Percentiles rank a stretch among this genome's conserved stretches.
Evolutionary conservation across 139 green algal genomes (phyloP).

Genomic region (Chlorella sp.): DNA sequence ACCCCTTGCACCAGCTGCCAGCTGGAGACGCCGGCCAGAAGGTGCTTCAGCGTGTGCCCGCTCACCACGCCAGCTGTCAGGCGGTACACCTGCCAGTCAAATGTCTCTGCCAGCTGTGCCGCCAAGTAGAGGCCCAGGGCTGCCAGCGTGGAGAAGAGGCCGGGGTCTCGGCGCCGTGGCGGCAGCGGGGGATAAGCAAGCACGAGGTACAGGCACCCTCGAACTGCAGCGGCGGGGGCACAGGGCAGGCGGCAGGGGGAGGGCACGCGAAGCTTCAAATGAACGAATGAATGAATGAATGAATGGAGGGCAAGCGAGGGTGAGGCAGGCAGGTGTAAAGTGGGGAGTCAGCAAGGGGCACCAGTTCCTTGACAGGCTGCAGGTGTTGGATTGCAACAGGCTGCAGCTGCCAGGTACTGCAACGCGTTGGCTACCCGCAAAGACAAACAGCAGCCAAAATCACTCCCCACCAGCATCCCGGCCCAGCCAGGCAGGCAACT

Average conservation of each 20-base stretch:
- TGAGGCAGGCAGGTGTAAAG: no score
- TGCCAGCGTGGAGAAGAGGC: no score
- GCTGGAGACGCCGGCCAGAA: neutral
- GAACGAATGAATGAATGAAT: no score
- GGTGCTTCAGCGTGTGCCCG: neutral
- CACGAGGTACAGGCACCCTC: neutral
- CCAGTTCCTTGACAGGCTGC: neutral
- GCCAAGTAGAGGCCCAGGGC: neutral
- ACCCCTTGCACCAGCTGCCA: neutral
- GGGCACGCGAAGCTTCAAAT: no score
- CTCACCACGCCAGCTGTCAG: neutral
- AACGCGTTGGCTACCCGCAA: neutral
- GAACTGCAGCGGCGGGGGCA: neutral
- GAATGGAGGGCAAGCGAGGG: no score
- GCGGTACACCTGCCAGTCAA: neutral
- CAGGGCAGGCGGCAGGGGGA: neutral
- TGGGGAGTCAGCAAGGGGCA: no score
- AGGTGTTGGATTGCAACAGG: neutral
- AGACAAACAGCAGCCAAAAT: neutral
- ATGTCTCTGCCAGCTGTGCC: neutral
- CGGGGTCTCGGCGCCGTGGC: neutral
- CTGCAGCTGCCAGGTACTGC: neutral
- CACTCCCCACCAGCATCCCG: neutral
- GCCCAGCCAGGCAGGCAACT: no score
- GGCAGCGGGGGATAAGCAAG: neutral